phyloP scores from a whole-genome alignment of 495 filamentous ascomycete genomes.

The Penicillium crystallinum region DNA sequence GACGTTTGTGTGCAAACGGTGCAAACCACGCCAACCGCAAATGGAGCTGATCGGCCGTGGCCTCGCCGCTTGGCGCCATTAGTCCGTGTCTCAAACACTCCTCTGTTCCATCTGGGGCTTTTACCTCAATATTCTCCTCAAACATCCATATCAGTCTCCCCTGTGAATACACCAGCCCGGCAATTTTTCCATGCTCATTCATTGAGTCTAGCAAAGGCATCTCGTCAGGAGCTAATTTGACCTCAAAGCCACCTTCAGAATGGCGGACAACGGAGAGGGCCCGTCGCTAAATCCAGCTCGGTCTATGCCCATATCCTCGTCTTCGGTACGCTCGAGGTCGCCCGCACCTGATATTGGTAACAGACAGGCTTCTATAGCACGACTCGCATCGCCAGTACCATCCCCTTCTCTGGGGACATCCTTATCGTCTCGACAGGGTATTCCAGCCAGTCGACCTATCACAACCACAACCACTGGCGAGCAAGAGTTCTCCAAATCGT shows the following conservation, averaged over 20 bases:
- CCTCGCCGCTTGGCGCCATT: slow-evolving; percentile 4
- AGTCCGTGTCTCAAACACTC: slow-evolving; percentile 6
- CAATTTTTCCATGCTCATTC: slow-evolving; percentile 6
- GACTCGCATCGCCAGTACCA: slow-evolving; percentile 65
- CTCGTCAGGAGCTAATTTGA: slow-evolving; percentile 3
- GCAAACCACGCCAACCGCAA: slow-evolving; percentile 23
- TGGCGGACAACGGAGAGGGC: slow-evolving; percentile 40
- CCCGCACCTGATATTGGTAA: slow-evolving; percentile 44
- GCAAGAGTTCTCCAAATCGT: slow-evolving; percentile 29
- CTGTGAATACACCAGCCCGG: neutral
- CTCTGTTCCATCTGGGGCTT: slow-evolving; percentile 1
- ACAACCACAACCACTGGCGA: slow-evolving; percentile 14
- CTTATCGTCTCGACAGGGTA: slow-evolving; percentile 38
- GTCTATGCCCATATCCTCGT: slow-evolving; percentile 36
- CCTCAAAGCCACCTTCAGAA: slow-evolving; percentile 14
- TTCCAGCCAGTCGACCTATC: slow-evolving; percentile 26
- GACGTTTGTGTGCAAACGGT: slow-evolving; percentile 32
- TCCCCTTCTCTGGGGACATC: slow-evolving; percentile 43
- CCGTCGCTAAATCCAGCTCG: slow-evolving; percentile 28
- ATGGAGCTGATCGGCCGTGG: slow-evolving; percentile 6
- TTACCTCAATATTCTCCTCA: neutral
- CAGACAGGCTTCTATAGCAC: slow-evolving; percentile 64
- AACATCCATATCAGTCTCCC: neutral
- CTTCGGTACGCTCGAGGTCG: slow-evolving; percentile 35
- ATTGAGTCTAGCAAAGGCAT: neutral